Percentiles rank a stretch among this genome's conserved stretches.
These are phyloP conservation scores for Apiospora kogelbergensis DNA, from an alignment of 2,329 filamentous ascomycete species.

Conservation along the genomic window DNA sequence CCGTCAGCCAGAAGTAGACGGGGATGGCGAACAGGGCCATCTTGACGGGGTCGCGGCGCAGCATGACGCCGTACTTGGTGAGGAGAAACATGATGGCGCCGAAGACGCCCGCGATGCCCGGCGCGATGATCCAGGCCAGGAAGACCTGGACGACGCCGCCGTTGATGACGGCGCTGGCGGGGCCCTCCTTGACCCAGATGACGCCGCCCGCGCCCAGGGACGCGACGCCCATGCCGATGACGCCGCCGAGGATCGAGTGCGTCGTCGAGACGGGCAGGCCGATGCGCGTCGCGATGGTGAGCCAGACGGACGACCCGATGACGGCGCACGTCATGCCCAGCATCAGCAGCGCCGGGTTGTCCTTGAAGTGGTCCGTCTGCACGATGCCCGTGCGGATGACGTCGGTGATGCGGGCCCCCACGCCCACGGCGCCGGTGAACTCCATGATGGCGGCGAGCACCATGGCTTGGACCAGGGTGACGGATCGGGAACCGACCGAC, in stretches of 20 bases:
- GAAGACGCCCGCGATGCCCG: constrained; percentile 53
- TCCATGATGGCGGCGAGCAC: constrained; percentile 59
- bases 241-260: constrained; percentile 59
- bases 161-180: constrained; percentile 36
- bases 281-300: constrained; percentile 55
- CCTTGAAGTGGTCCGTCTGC: constrained; percentile 44
- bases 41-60: constrained; percentile 51
- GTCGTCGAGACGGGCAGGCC: constrained; percentile 63
- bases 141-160: constrained; percentile 59
- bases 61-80: constrained; percentile 57
- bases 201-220: constrained; percentile 51
- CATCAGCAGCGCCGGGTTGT: constrained; percentile 54
- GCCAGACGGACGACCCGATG: constrained; percentile 51
- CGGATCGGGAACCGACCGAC: constrained; percentile 67
- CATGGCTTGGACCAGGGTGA: constrained; percentile 62
- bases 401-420: constrained; percentile 60
- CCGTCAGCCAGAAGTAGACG: constrained; percentile 57
- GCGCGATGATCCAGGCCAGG: constrained; percentile 61
- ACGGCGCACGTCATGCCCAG: constrained; percentile 58
- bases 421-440: constrained; percentile 59
- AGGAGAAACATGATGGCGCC: constrained; percentile 54
- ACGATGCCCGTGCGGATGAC: constrained; percentile 64
- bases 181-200: constrained; percentile 49
- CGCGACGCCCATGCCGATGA: constrained; percentile 60
- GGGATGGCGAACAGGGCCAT: constrained; percentile 54